Evolutionary conservation across 768 basidiomycete genomes (phyloP), one percentile per base, ranked within the genome.

Genomic region (Hirschioporus abietinus): DNA sequence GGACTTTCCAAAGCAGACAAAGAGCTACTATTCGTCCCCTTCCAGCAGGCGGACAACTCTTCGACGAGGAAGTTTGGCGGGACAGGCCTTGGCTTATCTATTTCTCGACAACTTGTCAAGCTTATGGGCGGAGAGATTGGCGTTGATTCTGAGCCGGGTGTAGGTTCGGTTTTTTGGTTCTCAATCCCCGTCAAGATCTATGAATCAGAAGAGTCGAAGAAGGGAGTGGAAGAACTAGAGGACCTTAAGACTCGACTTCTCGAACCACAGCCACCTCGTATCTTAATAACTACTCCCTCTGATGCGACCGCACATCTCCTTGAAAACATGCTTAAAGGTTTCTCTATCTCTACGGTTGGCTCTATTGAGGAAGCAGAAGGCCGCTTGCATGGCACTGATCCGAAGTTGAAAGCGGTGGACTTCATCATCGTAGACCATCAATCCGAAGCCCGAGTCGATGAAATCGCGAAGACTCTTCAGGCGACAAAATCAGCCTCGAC

Each of bases 21-120:
- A 2, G 86, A 88, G 62, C 79, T 85, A 8, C 76, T 92, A 3
- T 92, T 91, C 69, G 84, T 88, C 23, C 90, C 90, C 9, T 92
- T 92, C 70, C 88, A 88, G 69, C 90, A 92, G 76, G 89, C 89
- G 10, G 90, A 91, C 78, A 90, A 88, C 69, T 90, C 89, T 0
- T 89, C 88, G 0, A 91, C 90, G 7, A 85, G 90, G 27, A 82
- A 86, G 7, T 91, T 89, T 71, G 90, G 90, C 60, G 90, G 90
- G 1, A 91, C 90, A n/a, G 90, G 90, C 10, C 74, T 92, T 9
- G 90, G 90, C 23, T 76, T 91, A 25, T 89, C 88, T 7, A 92
- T 92, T 69, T 90, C 88, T 8, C 83, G 88, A 17, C 87, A 90
- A 69, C 77, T 92, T 35, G 89, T 90, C 60, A 88, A 88, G 71